phyloP scores from a whole-genome alignment of 768 basidiomycete species.

The Suillus plorans region DNA sequence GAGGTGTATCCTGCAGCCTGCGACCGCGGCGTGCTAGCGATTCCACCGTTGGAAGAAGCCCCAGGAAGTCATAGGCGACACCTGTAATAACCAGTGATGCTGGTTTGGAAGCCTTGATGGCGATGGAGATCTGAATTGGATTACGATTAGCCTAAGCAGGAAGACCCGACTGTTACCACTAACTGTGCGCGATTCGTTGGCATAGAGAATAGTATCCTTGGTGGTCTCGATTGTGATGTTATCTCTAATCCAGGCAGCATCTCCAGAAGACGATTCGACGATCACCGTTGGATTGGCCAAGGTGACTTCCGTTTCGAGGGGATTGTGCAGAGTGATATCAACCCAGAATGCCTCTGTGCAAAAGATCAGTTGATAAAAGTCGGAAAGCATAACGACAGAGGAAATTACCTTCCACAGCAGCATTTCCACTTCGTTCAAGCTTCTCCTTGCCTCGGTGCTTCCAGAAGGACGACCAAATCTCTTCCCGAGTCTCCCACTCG shows the following conservation, averaged over 20 bases:
- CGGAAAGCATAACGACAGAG: not conserved
- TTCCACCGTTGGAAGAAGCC: conserved; percentile 67
- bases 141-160: conserved; percentile 1
- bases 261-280: conserved; percentile 39
- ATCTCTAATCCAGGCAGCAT: conserved; percentile 33
- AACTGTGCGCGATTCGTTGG: conserved; percentile 68
- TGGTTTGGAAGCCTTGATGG: conserved; percentile 53
- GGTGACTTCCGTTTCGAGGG: conserved; percentile 71
- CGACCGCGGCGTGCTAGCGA: conserved; percentile 68
- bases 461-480: conserved; percentile 64
- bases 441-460: conserved; percentile 51
- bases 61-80: conserved; percentile 68
- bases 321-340: conserved; percentile 69
- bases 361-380: conserved; percentile 7
- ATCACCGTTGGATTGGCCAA: conserved; percentile 59
- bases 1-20: conserved; percentile 71
- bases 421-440: conserved; percentile 56
- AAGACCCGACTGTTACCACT: conserved; percentile 18
- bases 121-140: conserved; percentile 54
- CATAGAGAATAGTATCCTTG: conserved; percentile 57
- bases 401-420: conserved; percentile 59
- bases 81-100: conserved; percentile 56
- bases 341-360: conserved; percentile 72
- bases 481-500: conserved; percentile 67
- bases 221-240: conserved; percentile 59